Evolutionary conservation across 2,329 filamentous ascomycete species (phyloP).

Genomic region (Exophiala oligosperma): DNA sequence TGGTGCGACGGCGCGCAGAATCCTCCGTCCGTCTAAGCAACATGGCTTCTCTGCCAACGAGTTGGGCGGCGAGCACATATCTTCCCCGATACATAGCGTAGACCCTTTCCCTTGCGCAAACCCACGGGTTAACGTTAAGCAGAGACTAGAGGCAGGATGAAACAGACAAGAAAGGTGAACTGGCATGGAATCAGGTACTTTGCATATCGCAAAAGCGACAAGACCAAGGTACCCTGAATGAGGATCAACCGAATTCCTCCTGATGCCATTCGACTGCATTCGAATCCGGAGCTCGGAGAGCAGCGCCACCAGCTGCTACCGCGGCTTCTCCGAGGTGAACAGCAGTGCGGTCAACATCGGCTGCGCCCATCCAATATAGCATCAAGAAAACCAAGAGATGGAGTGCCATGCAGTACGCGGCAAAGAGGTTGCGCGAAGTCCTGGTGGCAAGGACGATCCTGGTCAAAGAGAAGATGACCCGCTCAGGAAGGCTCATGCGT

Average conservation of each 20-base stretch:
- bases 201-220: background rate
- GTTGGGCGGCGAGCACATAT: no score
- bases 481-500: constrained; percentile 87
- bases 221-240: no score
- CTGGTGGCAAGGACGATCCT: constrained; percentile 87
- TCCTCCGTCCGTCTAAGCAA: background rate
- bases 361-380: constrained; percentile 78
- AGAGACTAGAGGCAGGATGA: background rate
- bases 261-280: constrained; percentile 62
- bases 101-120: no score
- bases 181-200: background rate
- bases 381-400: constrained; percentile 85
- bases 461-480: constrained; percentile 86
- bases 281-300: constrained; percentile 5
- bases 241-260: constrained; percentile 52
- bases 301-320: constrained; percentile 28
- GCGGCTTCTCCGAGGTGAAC: constrained; percentile 55
- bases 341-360: constrained; percentile 64
- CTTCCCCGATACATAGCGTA: no score
- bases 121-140: background rate
- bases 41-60: no score
- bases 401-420: constrained; percentile 82
- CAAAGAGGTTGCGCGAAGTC: constrained; percentile 90
- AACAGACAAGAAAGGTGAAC: background rate
- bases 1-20: background rate